These are phyloP conservation scores for Phaeomoniella chlamydospora DNA, from an alignment of 2,329 filamentous ascomycete genomes.

Conservation along the genomic window DNA sequence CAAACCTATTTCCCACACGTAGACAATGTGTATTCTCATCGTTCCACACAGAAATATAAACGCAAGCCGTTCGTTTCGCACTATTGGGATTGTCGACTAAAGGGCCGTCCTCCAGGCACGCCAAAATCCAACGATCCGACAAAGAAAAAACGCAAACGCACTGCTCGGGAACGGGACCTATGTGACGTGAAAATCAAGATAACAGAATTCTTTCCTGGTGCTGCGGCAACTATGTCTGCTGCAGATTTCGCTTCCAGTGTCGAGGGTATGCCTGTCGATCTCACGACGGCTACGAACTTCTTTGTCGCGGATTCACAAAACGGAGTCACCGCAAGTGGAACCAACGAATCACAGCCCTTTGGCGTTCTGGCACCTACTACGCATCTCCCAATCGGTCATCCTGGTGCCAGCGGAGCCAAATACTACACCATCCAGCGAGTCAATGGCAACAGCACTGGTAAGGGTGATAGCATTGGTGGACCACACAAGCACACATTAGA, in stretches of 20 bases:
- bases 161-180: slow-evolving; percentile 60
- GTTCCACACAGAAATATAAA: slow-evolving; percentile 68
- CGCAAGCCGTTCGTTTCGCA: slow-evolving; percentile 70
- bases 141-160: slow-evolving; percentile 69
- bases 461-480: slow-evolving; percentile 54
- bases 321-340: slow-evolving; percentile 2
- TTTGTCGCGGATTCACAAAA: slow-evolving; percentile 10
- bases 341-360: slow-evolving; percentile 18
- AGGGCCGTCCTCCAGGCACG: slow-evolving; percentile 64
- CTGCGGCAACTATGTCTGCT: slow-evolving; percentile 14
- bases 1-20: slow-evolving; percentile 72
- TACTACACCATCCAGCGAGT: slow-evolving; percentile 66
- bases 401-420: slow-evolving; percentile 34
- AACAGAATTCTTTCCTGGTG: slow-evolving; percentile 58
- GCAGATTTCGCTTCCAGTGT: slow-evolving; percentile 11
- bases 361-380: slow-evolving; percentile 27
- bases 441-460: slow-evolving; percentile 43
- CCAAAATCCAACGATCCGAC: slow-evolving; percentile 61
- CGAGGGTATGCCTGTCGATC: slow-evolving; percentile 3
- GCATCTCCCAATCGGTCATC: slow-evolving; percentile 26
- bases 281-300: slow-evolving; percentile 12
- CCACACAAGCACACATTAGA: slow-evolving; percentile 62
- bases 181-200: slow-evolving; percentile 83
- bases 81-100: slow-evolving; percentile 74
- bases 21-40: slow-evolving; percentile 74